Evolutionary conservation across 2,329 filamentous ascomycete genomes (phyloP).

Genomic region (Monosporascus sp.): DNA sequence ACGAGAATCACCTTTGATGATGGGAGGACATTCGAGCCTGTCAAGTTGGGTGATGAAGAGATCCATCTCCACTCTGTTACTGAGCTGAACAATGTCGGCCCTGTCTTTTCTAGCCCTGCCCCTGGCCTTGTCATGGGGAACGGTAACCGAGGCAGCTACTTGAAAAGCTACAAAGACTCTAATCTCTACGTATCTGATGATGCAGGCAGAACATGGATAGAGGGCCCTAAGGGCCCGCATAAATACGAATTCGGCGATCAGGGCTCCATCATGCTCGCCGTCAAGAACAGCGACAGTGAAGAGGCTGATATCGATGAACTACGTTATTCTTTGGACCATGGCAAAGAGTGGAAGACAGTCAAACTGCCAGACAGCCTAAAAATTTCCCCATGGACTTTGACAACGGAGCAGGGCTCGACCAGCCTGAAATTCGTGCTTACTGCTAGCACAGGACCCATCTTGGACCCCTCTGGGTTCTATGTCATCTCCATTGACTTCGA

Average conservation of each 20-base stretch:
- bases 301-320: slow-evolving; percentile 54
- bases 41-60: slow-evolving; percentile 62
- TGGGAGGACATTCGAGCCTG: slow-evolving; percentile 72
- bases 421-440: slow-evolving; percentile 85
- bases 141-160: slow-evolving; percentile 76
- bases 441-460: slow-evolving; percentile 50
- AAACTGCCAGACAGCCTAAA: slow-evolving; percentile 62
- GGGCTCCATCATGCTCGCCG: slow-evolving; percentile 79
- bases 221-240: slow-evolving; percentile 72
- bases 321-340: slow-evolving; percentile 82
- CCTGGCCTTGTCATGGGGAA: slow-evolving; percentile 92
- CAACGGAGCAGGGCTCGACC: slow-evolving; percentile 87
- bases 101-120: slow-evolving; percentile 88
- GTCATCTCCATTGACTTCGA: slow-evolving; percentile 80
- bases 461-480: slow-evolving; percentile 45
- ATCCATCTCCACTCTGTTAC: slow-evolving; percentile 93
- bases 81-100: slow-evolving; percentile 72
- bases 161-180: slow-evolving; percentile 67
- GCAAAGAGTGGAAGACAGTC: slow-evolving; percentile 73
- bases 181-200: slow-evolving; percentile 87
- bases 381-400: slow-evolving; percentile 68
- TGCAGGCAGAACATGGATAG: slow-evolving; percentile 79
- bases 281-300: slow-evolving; percentile 70
- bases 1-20: slow-evolving; percentile 94
- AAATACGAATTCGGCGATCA: slow-evolving; percentile 97